A percentile compares a stretch with the other conserved stretches of the same genome.
Conservation (phyloP, 2,329 filamentous ascomycete species). For the Penicillium palitans region DNA sequence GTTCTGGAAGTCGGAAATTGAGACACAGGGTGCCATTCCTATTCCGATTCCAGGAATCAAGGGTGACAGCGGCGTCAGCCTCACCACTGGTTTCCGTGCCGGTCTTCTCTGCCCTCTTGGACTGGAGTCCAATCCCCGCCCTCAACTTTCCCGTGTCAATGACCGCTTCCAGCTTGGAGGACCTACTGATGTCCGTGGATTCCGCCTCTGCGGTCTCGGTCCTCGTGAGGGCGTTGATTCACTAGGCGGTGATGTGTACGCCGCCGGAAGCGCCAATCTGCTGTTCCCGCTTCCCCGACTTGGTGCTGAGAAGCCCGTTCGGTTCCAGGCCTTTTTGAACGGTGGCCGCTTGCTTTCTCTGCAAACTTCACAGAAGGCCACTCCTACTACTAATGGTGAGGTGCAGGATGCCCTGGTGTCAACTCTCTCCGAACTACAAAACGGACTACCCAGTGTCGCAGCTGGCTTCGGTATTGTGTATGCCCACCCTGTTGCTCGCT, state of each 20-base stretch:
- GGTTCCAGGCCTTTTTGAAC: slow-evolving; percentile 88
- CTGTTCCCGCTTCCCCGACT: slow-evolving; percentile 80
- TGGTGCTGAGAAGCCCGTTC: slow-evolving; percentile 78
- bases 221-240: slow-evolving; percentile 83
- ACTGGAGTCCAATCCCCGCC: slow-evolving; percentile 54
- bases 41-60: slow-evolving; percentile 69
- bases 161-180: slow-evolving; percentile 95
- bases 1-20: slow-evolving; percentile 91
- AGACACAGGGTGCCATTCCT: slow-evolving; percentile 73
- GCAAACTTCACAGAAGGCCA: slow-evolving; percentile 53
- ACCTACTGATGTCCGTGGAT: slow-evolving; percentile 90
- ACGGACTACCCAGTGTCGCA: slow-evolving; percentile 77
- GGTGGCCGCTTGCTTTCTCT: slow-evolving; percentile 81
- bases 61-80: slow-evolving; percentile 72
- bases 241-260: slow-evolving; percentile 87
- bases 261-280: slow-evolving; percentile 82
- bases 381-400: slow-evolving; percentile 51
- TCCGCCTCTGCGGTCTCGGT: slow-evolving; percentile 84
- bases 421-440: slow-evolving; percentile 69
- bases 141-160: slow-evolving; percentile 75
- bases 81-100: slow-evolving; percentile 77
- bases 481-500: slow-evolving; percentile 86
- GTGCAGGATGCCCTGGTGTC: slow-evolving; percentile 48
- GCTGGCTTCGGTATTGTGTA: slow-evolving; percentile 91
- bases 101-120: slow-evolving; percentile 83